These are phyloP conservation scores for Fraxinus latifolia DNA, from an alignment of 305 asterid genomes.

Conservation along the genomic window DNA sequence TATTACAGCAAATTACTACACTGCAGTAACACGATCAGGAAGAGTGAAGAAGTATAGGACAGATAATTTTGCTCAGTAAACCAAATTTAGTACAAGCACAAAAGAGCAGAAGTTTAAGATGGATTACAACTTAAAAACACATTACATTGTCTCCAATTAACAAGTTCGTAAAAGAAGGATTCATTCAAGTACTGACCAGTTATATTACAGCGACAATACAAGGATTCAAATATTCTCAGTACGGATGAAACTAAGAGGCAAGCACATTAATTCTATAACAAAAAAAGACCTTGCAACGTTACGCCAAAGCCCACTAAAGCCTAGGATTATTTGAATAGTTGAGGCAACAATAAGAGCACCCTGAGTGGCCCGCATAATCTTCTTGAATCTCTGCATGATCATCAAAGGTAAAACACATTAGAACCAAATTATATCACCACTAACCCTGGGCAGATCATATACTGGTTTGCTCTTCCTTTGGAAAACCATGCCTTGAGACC, in stretches of 20 bases:
- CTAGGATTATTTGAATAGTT: constrained; percentile 76
- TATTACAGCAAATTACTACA: background rate
- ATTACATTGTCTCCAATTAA: background rate
- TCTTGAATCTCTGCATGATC: constrained; percentile 62
- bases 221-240: background rate
- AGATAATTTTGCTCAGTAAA: background rate
- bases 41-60: background rate
- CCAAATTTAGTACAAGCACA: background rate
- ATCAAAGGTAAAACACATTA: constrained; percentile 13
- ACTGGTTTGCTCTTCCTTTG: background rate
- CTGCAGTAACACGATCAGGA: background rate
- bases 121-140: background rate
- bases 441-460: background rate
- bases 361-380: constrained; percentile 85
- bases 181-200: background rate
- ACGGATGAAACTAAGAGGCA: background rate
- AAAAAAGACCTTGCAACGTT: constrained; percentile 55
- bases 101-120: background rate
- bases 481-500: background rate
- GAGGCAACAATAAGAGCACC: constrained; percentile 88
- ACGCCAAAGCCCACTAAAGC: constrained; percentile 95
- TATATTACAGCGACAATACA: background rate
- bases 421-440: background rate
- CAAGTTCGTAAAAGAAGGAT: background rate
- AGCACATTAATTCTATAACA: background rate